Evolutionary conservation across 1,284 basidiomycete genomes (phyloP).

Genomic region (Meira nashicola): DNA sequence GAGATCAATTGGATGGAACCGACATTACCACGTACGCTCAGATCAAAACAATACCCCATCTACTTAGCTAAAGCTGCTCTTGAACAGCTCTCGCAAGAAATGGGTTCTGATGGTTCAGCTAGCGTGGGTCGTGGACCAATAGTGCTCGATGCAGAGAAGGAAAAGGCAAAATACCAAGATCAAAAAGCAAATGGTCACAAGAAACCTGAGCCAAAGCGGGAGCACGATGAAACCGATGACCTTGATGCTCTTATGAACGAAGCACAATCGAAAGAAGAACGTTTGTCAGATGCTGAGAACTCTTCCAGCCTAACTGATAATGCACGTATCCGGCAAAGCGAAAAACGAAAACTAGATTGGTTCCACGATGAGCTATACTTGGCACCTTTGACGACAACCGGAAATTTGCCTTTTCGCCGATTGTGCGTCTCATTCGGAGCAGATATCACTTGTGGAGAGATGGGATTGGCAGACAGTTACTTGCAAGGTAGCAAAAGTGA

Average conservation of each 20-base stretch:
- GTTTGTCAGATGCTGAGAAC: constrained; percentile 1
- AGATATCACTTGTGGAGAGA: constrained; percentile 93
- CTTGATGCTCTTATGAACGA: constrained; percentile 39
- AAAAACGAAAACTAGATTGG: constrained; percentile 86
- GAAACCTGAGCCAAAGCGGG: neutral
- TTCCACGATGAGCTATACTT: constrained; percentile 76
- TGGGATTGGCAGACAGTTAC: constrained; percentile 56
- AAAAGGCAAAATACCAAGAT: neutral
- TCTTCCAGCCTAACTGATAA: constrained; percentile 28
- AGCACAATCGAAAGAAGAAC: constrained; percentile 18
- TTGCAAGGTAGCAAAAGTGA: constrained; percentile 38
- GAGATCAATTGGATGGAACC: constrained; percentile 6
- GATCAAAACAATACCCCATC: constrained; percentile 26
- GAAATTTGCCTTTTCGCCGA: constrained; percentile 89
- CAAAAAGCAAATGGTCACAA: neutral
- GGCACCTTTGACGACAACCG: constrained; percentile 90
- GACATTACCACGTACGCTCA: neutral
- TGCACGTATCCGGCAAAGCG: constrained; percentile 66
- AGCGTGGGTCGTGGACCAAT: neutral
- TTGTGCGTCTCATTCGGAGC: constrained; percentile 80
- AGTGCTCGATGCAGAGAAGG: neutral
- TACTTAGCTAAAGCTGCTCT: constrained; percentile 35
- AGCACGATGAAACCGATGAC: constrained; percentile 11
- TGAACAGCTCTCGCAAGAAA: constrained; percentile 20
- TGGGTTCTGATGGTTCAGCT: neutral